Evolutionary conservation across 75 land plant genomes (phyloP), one percentile per base, ranked within the genome.

Genomic region (Pinus tabuliformis): DNA sequence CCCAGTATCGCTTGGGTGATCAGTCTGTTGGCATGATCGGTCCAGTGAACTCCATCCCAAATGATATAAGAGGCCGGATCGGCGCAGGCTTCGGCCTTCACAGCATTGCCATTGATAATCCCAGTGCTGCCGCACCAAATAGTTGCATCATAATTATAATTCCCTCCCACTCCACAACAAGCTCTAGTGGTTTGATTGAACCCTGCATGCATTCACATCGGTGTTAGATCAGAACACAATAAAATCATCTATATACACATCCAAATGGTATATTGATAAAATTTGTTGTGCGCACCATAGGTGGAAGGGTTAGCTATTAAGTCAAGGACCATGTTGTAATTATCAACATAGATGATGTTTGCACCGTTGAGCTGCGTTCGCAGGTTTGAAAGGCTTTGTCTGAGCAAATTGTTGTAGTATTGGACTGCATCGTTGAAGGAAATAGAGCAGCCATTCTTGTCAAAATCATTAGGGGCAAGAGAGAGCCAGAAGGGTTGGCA

Each of bases 11-110:
- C 11, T 20, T n/a, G 39, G 49, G 95, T 77, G 16, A 89, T 57
- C 30, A 80, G 54, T 73, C 79, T 88, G 77, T 92, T 87, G 28
- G 93, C 89, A 16, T 83, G 81, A 70, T 95, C 95, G 6, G 95
- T 91, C 59, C 89, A 81, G 78, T 92, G 98, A 22, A 91, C 83
- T 24, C 95, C 95, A 85, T 95, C 98, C 98, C 95, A 95, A 75
- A 89, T 92, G 17, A 92, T 91, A 74, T 92, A 89, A 52, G 80
- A 70, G 3, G 87, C 20, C 0, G 95, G 95, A 70, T 92, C 86
- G 2, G 42, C 30, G 62, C 95, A 95, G 7, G 92, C 88, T n/a
- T 52, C 37, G 15, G 88, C 85, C 18, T 79, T 86, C 58, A 83
- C 79, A 1, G 8, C 75, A 0, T 4, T 42, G 1, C 95, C 92